Base-by-base conservation (phyloP, 164 flowering plant species). In the Santalum album region DNA sequence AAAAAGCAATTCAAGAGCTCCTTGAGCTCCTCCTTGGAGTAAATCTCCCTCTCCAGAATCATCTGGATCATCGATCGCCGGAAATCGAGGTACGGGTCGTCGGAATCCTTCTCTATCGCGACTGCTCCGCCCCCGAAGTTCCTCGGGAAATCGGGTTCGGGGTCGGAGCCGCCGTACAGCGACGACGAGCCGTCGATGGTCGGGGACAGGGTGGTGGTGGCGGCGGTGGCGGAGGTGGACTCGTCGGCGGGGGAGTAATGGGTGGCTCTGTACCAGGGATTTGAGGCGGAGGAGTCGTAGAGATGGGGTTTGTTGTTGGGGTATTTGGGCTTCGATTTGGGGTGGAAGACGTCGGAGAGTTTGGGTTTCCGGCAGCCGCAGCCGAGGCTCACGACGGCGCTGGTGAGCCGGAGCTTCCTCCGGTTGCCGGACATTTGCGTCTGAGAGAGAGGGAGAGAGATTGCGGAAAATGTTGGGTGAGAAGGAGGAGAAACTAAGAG, bases 11-110 rank as follows among this genome's bases (percentile, higher is more conserved):
- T 58, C 10, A 84, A 69, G 17, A 84, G 83, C 77, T 78, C 76
- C 36, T 52, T 44, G 0, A 79, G 69, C 39, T 78, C 87, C 15
- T 78, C 79, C 18, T 59, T 71, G 2, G 80, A 71, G 64, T 75
- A 76, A 19, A 84, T 76, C 56, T 82, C 71, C 23, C 74, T 81
- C 70, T 81, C 91, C 55, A 79, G 7, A 5, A 84, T 80, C 91
- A 84, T 84, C 57, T 81, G 82, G 20, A 84, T 71, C 91, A 84
- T 84, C 11, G 91, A 84, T 0, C 65, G 69, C 46, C 80, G 67
- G 57, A 84, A 84, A 66, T 84, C 91, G 32, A 59, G 52, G 51
- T 79, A 82, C 2, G 91, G 91, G 55, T 84, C 85, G n/a, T 78
- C 78, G 20, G 91, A 81, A 5, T 79, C 86, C 53, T 82, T 82